phyloP scores from a whole-genome alignment of 139 green algal genomes.

The Coccomyxa sp. region DNA sequence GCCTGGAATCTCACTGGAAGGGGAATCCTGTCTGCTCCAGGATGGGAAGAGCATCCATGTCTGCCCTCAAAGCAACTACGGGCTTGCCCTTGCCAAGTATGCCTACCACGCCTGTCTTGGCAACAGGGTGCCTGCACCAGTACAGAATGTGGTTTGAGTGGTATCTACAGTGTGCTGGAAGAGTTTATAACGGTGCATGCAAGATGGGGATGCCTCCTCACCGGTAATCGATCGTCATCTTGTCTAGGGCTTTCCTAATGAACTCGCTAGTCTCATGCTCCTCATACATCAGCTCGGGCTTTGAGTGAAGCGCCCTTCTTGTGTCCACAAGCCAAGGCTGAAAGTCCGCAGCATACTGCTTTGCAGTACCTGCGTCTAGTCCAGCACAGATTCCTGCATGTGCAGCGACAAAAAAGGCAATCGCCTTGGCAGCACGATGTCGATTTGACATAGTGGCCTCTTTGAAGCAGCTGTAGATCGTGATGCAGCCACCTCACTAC shows the following conservation, averaged over 20 bases:
- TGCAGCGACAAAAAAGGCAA: too few relatives aligned
- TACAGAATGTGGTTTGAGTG: too few relatives aligned
- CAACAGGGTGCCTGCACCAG: constrained; percentile 45
- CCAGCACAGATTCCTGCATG: too few relatives aligned
- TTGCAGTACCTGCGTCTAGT: too few relatives aligned
- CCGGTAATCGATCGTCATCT: constrained; percentile 61
- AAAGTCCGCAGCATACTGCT: neutral
- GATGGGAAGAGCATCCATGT: constrained; percentile 91
- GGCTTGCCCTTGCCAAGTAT: constrained; percentile 57
- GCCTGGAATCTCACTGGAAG: neutral
- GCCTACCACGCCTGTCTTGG: constrained; percentile 72
- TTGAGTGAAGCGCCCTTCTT: constrained; percentile 51
- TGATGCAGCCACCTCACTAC: too few relatives aligned
- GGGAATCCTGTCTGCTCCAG: constrained; percentile 25
- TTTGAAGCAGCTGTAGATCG: too few relatives aligned
- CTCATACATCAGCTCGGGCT: constrained; percentile 64
- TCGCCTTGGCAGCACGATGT: too few relatives aligned
- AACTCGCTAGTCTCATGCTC: constrained; percentile 64
- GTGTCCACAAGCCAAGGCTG: constrained; percentile 32
- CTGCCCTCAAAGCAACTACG: constrained; percentile 70
- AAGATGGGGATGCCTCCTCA: too few relatives aligned
- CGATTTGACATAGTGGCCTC: too few relatives aligned
- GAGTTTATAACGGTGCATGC: too few relatives aligned
- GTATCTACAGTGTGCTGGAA: too few relatives aligned
- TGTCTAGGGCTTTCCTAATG: constrained; percentile 51